Conservation (phyloP, 768 basidiomycete species). For the Lactifluus subvellereus region DNA sequence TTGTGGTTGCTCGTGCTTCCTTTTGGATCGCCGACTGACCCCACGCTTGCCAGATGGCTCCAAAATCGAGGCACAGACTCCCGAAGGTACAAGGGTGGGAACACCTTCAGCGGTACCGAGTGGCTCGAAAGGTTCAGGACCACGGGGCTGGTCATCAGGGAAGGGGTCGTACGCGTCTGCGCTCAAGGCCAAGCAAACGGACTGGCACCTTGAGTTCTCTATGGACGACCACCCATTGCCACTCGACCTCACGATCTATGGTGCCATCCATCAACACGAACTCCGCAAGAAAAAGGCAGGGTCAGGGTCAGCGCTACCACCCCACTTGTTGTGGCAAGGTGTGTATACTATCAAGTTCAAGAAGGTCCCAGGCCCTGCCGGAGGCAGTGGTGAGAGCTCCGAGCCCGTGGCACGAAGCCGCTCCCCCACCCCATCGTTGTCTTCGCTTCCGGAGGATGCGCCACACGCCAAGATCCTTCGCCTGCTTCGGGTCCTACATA, state of each 20-base stretch:
- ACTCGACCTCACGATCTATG: slow-evolving; percentile 89
- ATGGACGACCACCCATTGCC: slow-evolving; percentile 85
- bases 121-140: slow-evolving; percentile 34
- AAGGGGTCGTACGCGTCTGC: slow-evolving; percentile 89
- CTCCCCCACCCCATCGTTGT: slow-evolving; percentile 60
- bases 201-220: slow-evolving; percentile 96
- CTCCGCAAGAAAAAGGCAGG: slow-evolving; percentile 54
- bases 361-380: slow-evolving; percentile 79
- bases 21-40: slow-evolving; percentile 3
- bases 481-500: slow-evolving; percentile 80
- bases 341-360: slow-evolving; percentile 90
- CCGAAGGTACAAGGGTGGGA: slow-evolving; percentile 89
- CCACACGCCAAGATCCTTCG: slow-evolving; percentile 88
- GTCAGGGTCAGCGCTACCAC: slow-evolving; percentile 46
- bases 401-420: slow-evolving; percentile 46
- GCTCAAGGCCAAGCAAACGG: slow-evolving; percentile 84
- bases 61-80: slow-evolving; percentile 94
- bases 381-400: slow-evolving; percentile 37
- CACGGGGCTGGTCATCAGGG: slow-evolving; percentile 33
- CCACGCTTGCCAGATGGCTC: slow-evolving; percentile 58
- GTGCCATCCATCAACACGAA: slow-evolving; percentile 91
- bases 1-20: not conserved
- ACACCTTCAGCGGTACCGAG: slow-evolving; percentile 63
- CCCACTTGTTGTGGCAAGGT: slow-evolving; percentile 81
- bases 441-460: slow-evolving; percentile 78